Evolutionary conservation across 2,329 filamentous ascomycete species (phyloP), one percentile per base, ranked within the genome.

Genomic region (Apiospora phragmitis): DNA sequence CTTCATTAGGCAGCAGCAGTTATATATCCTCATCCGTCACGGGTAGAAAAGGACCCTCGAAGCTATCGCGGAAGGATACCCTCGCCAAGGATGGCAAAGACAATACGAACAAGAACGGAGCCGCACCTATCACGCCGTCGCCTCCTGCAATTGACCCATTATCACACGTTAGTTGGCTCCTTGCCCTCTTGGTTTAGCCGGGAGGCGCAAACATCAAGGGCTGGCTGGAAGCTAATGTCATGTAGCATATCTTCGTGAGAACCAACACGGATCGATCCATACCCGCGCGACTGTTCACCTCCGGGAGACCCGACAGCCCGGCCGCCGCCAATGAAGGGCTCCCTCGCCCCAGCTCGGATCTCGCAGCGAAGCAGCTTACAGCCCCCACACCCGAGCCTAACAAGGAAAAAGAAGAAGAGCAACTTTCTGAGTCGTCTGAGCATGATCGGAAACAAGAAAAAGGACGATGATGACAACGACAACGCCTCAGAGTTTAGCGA

Each of bases 391-490:
- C 79, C 72, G 81, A 90, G 76, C 77, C 77, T 41, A 76, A 75
- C 68, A 91, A 86, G 79, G 91, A 93, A 72, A 72, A 92, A 91
- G 83, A 98, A 97, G 84, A 92, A 93, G 38, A 90, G 92, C 24
- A 97, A 94, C 18, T 97, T 99, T 79, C 88, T 99, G 38, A 97
- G 94, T 80, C 93, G 94, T 69, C 87, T 92, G 69, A 87, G 86
- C 76, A 91, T 98, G 80, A 93, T 93, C 76, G 89, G 91, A 72
- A 94, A 94, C 84, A 97, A 92, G 81, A 94, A 93, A 79, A 89
- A 90, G 72, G 84, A 87, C 38, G 86, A 88, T 70, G 85, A 86
- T 55, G 79, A 35, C 14, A 59, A 83, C 69, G 89, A 91, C 74
- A 90, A 92, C 81, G 91, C 89, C 76, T 94, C 92, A 1, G 93